These are phyloP conservation scores for Aquilaria agallochum DNA, from an alignment of 441 rosid genomes.

Conservation along the genomic window DNA sequence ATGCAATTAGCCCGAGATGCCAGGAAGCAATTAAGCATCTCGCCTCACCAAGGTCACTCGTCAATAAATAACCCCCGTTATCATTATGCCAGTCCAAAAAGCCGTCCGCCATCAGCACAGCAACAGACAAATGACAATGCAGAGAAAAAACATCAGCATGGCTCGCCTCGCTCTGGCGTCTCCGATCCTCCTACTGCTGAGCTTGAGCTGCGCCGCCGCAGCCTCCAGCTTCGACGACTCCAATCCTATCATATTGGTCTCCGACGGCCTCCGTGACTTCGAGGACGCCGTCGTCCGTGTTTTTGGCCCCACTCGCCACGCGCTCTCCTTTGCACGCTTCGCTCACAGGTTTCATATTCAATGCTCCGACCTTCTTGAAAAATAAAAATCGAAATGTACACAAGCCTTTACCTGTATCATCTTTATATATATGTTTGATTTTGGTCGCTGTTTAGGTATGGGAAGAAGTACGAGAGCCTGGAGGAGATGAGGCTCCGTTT, in stretches of 20 bases:
- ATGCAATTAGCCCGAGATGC: no score
- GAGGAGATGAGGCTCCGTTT: slow-evolving; percentile 77
- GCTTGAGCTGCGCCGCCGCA: slow-evolving; percentile 24
- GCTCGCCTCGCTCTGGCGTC: slow-evolving; percentile 8
- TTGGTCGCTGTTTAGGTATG: slow-evolving; percentile 35
- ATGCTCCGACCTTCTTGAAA: no score
- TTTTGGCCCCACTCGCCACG: slow-evolving; percentile 63
- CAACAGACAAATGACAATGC: no score
- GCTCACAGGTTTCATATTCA: slow-evolving; percentile 42
- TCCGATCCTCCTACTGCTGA: slow-evolving; percentile 6
- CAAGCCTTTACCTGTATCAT: background rate
- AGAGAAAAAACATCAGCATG: background rate
- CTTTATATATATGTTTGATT: background rate
- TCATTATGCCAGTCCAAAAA: no score
- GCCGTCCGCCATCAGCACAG: no score
- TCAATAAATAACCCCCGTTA: no score
- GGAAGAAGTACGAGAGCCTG: slow-evolving; percentile 57
- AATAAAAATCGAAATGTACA: no score
- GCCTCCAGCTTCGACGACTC: slow-evolving; percentile 13
- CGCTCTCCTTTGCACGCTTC: slow-evolving; percentile 76
- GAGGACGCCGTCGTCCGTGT: slow-evolving; percentile 54
- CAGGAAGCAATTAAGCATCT: no score
- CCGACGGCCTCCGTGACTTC: slow-evolving; percentile 56
- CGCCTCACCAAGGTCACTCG: no score
- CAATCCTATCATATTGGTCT: slow-evolving; percentile 43